A percentile compares a stretch with the other conserved stretches of the same genome.
phyloP scores from a whole-genome alignment of 768 basidiomycete genomes.

The Suillus subluteus region DNA sequence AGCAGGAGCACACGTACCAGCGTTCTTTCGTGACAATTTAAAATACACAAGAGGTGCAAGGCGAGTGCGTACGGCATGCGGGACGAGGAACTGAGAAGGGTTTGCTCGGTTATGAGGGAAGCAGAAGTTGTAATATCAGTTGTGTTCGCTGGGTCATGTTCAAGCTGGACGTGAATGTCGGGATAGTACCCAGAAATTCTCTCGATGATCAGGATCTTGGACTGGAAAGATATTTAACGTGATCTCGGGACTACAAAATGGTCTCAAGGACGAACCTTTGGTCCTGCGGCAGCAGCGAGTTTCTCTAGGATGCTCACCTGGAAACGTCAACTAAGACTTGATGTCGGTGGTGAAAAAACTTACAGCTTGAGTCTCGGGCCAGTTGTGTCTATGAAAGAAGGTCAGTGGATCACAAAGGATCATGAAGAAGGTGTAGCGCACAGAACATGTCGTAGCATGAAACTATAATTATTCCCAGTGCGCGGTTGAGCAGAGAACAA shows the following conservation, averaged over 20 bases:
- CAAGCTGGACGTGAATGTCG: background rate
- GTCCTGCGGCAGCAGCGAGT: constrained; percentile 8
- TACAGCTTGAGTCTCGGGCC: constrained; percentile 18
- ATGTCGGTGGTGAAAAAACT: background rate
- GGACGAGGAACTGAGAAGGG: background rate
- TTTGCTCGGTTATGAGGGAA: background rate
- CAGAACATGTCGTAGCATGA: constrained; percentile 12
- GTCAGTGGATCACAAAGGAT: background rate
- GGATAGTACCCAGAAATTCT: constrained; percentile 1
- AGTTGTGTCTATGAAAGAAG: constrained; percentile 15
- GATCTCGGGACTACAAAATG: background rate
- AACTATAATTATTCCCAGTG: background rate
- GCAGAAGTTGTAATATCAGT: background rate
- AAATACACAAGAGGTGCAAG: constrained; percentile 7
- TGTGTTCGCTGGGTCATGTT: background rate
- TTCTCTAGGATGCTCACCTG: constrained; percentile 4
- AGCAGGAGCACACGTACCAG: background rate
- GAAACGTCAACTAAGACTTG: background rate
- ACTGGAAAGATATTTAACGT: background rate
- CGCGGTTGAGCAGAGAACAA: constrained; percentile 42
- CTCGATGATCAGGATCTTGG: constrained; percentile 12
- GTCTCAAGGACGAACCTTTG: constrained; percentile 3
- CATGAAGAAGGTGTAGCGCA: background rate
- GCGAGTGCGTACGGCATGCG: background rate
- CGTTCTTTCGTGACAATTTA: constrained; percentile 10